phyloP scores from a whole-genome alignment of 2,329 filamentous ascomycete genomes.

The Alternaria brassicicola region DNA sequence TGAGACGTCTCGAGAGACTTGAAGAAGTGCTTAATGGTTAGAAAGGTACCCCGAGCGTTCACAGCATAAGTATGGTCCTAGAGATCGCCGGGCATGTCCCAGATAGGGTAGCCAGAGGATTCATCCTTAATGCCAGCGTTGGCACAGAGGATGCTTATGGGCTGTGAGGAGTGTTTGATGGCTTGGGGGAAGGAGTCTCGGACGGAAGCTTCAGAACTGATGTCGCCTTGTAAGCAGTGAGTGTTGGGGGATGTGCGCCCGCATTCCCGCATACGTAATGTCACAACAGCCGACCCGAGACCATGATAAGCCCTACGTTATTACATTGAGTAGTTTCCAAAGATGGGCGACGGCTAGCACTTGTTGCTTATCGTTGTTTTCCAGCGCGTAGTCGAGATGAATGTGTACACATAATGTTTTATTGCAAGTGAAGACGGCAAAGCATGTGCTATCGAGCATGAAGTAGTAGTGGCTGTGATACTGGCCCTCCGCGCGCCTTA shows the following conservation, averaged over 20 bases:
- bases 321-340: slow-evolving; percentile 4
- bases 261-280: slow-evolving; percentile 11
- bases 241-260: slow-evolving; percentile 38
- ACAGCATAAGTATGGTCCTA: slow-evolving; percentile 60
- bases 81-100: slow-evolving; percentile 58
- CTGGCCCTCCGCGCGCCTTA: not conserved
- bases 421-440: not conserved
- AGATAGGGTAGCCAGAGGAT: slow-evolving; percentile 56
- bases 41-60: slow-evolving; percentile 60
- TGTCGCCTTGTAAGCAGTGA: slow-evolving; percentile 55
- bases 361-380: not conserved
- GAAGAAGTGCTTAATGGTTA: slow-evolving; percentile 64
- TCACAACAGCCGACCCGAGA: slow-evolving; percentile 2
- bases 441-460: not conserved
- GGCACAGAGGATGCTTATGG: slow-evolving; percentile 60
- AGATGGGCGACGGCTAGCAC: slow-evolving; percentile 2
- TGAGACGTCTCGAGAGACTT: slow-evolving; percentile 52
- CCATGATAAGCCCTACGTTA: slow-evolving; percentile 15
- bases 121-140: slow-evolving; percentile 62
- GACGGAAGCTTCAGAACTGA: slow-evolving; percentile 56
- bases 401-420: not conserved
- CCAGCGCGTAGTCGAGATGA: not conserved
- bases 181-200: slow-evolving; percentile 51
- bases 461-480: not conserved
- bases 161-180: slow-evolving; percentile 52